Base-by-base conservation (phyloP, 129 eudicot species). In the Rutidosis leptorrhynchoides region DNA sequence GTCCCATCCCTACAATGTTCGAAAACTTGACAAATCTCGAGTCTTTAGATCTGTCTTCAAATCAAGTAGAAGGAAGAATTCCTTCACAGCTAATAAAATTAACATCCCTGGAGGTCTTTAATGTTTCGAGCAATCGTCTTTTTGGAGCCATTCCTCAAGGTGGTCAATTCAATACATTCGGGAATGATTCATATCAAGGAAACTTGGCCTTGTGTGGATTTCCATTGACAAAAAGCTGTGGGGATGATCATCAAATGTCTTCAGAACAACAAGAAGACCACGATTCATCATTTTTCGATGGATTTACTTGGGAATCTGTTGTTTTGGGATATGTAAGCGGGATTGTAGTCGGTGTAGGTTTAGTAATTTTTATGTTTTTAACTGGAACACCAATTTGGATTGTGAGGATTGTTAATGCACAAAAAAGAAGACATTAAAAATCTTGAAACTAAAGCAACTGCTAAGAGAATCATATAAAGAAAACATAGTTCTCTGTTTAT, bases 291-390 rank as follows among this genome's bases (percentile, higher is more conserved):
- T 25, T 56, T 56, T 24, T 56, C 2, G 5, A 24, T 1, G 33
- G 35, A 25, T 56, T 25, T 25, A 56, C 62, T 1, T 56, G 62
- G 33, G 0, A 25, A 56, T 25, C 20, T 25, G 62, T 24, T 12
- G 62, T 56, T 10, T 27, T 56, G 19, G 62, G 62, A 25, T 56
- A 25, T 24, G 62, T 16, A 10, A 12, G 62, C 12, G 62, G 62
- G 20, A 6, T 56, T 56, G 62, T 56, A 56, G 9, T 25, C 14
- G 62, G 62, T 6, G 30, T 56, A 24, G 62, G 62, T 12, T 12
- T 56, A 10, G 62, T 32, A 56, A 24, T 32, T 56, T 3, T 25
- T 25, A 25, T 56, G 62, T 56, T 56, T 3, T 0, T 7, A 6
- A 23, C 2, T 1, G 62, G 33, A 56, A 56, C 24, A 56, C 62